Evolutionary conservation across 495 filamentous ascomycete genomes (phyloP).

Genomic region (Neurospora tetraspora): DNA sequence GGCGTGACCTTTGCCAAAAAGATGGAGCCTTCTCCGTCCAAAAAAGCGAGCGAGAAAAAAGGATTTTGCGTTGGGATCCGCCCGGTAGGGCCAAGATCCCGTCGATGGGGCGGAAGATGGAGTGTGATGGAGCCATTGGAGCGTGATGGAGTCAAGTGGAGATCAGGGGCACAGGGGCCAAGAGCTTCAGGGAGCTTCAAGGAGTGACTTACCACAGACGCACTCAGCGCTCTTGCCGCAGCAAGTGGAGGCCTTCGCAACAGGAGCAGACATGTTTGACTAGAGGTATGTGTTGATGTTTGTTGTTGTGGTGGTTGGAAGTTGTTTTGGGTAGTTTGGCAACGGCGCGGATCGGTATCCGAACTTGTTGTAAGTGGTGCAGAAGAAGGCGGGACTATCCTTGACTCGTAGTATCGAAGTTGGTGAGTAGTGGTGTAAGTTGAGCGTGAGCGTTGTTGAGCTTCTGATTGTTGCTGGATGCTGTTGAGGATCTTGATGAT

Average conservation of each 20-base stretch:
- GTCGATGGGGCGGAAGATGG: not conserved
- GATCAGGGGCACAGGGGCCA: not conserved
- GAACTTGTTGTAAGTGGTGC: not conserved
- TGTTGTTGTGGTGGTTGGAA: not conserved
- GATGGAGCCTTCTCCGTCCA: not conserved
- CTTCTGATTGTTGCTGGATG: not conserved
- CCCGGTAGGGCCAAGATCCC: not conserved
- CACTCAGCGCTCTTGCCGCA: conserved; percentile 42
- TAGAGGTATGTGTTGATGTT: not conserved
- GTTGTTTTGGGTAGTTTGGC: not conserved
- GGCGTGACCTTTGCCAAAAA: not conserved
- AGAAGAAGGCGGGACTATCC: not conserved
- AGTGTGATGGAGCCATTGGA: not conserved
- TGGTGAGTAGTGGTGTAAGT: not conserved
- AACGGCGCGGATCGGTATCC: not conserved
- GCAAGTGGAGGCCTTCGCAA: conserved; percentile 32
- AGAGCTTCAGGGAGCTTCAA: not conserved
- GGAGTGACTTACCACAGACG: conserved; percentile 35
- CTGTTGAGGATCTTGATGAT: not conserved
- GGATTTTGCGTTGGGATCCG: not conserved
- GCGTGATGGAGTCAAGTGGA: not conserved
- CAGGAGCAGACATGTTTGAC: conserved; percentile 12
- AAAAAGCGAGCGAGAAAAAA: not conserved
- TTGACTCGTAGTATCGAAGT: not conserved
- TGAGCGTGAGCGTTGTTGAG: not conserved